Evolutionary conservation across 208 protist genomes (phyloP), one percentile per base, ranked within the genome.

Genomic region (Strigomonas galati): DNA sequence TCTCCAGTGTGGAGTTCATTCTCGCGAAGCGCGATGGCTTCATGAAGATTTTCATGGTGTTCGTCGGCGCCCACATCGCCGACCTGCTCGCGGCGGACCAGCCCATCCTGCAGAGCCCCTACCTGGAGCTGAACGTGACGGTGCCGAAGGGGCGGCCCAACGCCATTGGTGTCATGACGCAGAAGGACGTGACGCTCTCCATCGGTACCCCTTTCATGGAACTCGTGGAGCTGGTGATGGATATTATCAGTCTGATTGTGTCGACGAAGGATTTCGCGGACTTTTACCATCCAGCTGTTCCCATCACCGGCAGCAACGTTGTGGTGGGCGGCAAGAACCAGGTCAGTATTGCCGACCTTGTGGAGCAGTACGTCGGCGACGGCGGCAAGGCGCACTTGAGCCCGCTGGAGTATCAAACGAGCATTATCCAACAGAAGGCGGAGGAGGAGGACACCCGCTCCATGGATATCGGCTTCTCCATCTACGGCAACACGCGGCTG

Each of bases 201-300:
- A 44, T 92, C 30, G 85, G 86, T 55, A 95, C 89, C 21, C 74
- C 89, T 17, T 89, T 82, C 52, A 85, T 91, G 44, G 81, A 92
- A 67, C 68, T 95, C 28, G 66, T 91, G 9, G 85, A 95, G 73
- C 65, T 67, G 28, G 62, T 89, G 17, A 91, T 92, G 80, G 89
- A 95, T 63, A 80, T 95, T 55, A 54, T 82, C 5, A 90, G 91
- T 49, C 61, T 95, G 31, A 61, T 84, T 28, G 27, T 90, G 3
- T 32, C 58, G 10, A 51, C 58, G 1, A 62, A 62, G 21, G 58
- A 62, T 17, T 62, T 51, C 35, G 3, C 58, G 2, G 26, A 30
- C 21, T n/a, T 30, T 43, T 62, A 64, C 60, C 24, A 64, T 15
- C 24, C 43, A n/a, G 6, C n/a, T 26, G 40, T 30, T 15, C 19